phyloP scores from a whole-genome alignment of 1,139 yeast genomes.

The Lodderomyces oxycetoniae region DNA sequence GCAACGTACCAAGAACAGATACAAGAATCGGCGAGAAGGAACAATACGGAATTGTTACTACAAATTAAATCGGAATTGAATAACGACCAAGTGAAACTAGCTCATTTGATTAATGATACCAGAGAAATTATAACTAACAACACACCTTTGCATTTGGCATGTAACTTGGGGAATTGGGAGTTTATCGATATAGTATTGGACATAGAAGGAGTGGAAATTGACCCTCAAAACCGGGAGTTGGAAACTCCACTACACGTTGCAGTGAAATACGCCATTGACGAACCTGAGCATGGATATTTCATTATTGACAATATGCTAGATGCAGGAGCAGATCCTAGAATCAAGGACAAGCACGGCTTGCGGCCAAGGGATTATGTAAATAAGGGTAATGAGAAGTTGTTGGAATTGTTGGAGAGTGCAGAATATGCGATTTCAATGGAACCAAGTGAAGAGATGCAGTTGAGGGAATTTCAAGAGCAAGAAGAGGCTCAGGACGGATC shows the following conservation, averaged over 20 bases:
- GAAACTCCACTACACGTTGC: slow-evolving; percentile 91
- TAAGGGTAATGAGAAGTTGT: slow-evolving; percentile 48
- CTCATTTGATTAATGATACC: slow-evolving; percentile 63
- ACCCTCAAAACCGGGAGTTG: slow-evolving; percentile 71
- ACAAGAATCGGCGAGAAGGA: slow-evolving; percentile 82
- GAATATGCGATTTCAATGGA: slow-evolving; percentile 61
- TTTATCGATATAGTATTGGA: slow-evolving; percentile 79
- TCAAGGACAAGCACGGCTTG: slow-evolving; percentile 40
- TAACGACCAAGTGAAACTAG: slow-evolving; percentile 45
- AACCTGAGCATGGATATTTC: slow-evolving; percentile 82
- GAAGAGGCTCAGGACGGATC: slow-evolving; percentile 21
- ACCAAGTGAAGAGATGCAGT: slow-evolving; percentile 25
- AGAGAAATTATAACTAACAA: slow-evolving; percentile 75
- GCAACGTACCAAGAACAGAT: slow-evolving; percentile 78
- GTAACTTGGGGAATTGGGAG: slow-evolving; percentile 79
- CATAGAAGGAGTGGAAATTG: slow-evolving; percentile 87
- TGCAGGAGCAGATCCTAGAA: slow-evolving; percentile 85
- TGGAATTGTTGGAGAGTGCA: slow-evolving; percentile 70
- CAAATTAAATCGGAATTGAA: slow-evolving; percentile 47
- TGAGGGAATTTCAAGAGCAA: slow-evolving; percentile 18
- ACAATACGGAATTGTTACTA: slow-evolving; percentile 71
- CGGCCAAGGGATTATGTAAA: slow-evolving; percentile 71
- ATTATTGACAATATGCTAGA: slow-evolving; percentile 78
- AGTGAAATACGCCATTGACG: slow-evolving; percentile 62
- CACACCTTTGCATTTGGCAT: slow-evolving; percentile 77